Base-by-base conservation (phyloP, 2,329 filamentous ascomycete genomes). In the Aureobasidium sp. region DNA sequence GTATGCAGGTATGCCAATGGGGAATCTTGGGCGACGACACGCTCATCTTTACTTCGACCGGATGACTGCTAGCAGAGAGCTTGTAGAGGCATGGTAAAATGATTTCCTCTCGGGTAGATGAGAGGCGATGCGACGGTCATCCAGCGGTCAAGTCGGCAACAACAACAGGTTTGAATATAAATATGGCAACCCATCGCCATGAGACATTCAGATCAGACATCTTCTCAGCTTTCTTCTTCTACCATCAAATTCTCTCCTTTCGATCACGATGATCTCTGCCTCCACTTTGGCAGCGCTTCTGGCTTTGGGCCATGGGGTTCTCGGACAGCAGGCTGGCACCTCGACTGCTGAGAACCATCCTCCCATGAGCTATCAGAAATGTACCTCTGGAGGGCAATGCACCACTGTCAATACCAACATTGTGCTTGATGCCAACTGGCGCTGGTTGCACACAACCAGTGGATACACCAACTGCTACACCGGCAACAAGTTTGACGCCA, bases 381-480 rank as follows among this genome's bases (percentile, higher is more conserved):
- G 76, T 67, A 77, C 75, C 51, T 71, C 72, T 22, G 74, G 68
- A 17, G 75, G 74, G 17, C 15, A 44, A 25, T 78, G 76, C 65
- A 73, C 72, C 9, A 69, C 67, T 42, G 72, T 75, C 66, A 57
- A 66, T 31, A 73, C 70, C 39, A 69, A 70, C 25, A 66, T 79
- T 64, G 72, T 73, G n/a, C 69, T 79, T 37, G 77, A 79, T 66
- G 69, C 76, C 63, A 80, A 81, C 72, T 81, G 79, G 79, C 76
- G 79, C 64, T 81, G 79, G 79, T 64, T 77, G 25, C 79, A 81
- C 70, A 71, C 73, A 41, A 74, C 69, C 56, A 69, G 66, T 58
- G 77, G 76, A 45, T 78, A 75, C 66, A 78, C 75, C 66, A 80
- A 80, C 72, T 80, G 78, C 74, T 80, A 78, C 71, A 75, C 70